Base-by-base conservation (phyloP, 345 rosid species). In the Salix koriyanagi region DNA sequence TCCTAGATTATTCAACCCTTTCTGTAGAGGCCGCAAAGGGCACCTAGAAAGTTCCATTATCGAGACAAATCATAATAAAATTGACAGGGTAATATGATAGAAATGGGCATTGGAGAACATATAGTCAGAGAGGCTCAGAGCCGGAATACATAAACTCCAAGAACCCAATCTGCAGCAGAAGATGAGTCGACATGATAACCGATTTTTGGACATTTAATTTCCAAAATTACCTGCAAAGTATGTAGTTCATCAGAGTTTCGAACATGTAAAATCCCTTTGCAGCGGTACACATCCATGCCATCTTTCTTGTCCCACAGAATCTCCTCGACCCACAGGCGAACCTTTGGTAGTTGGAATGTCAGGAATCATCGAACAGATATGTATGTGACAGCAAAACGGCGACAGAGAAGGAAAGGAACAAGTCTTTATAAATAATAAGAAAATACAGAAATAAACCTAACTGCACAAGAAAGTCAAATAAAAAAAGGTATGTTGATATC, bases 271-370 rank as follows among this genome's bases (percentile, higher is more conserved):
- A 95, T 87, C 84, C 94, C 99, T 84, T 95, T 95, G 87, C 98
- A 95, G 39, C 97, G 96, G 75, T 95, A 93, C 16, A 93, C 86
- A 85, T 93, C 97, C 93, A 91, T 88, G 37, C 71, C 91, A 80
- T 80, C 56, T 71, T 87, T 91, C 83, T 91, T 95, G 72, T 95
- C 97, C 99, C 99, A 91, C 71, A 93, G 87, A 79, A 95, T 91
- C 77, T 90, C 99, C 86, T 95, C 98, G 3, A 95, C 87, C 99
- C 98, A 95, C 72, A 82, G 77, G 26, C 88, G 91, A 75, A 91
- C 88, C 99, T 95, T 46, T 39, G 52, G 70, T 69, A 75, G 69
- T 76, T 30, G 28, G 32, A 74, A 54, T 25, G 48, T 41, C 46
- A 71, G 26, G 65, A 60, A 73, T 42, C 44, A 75, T 34, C 25